Percentiles rank a stretch among this genome's conserved stretches.
phyloP scores from a whole-genome alignment of 2,329 filamentous ascomycete species.

The Hypoxylon sp. region DNA sequence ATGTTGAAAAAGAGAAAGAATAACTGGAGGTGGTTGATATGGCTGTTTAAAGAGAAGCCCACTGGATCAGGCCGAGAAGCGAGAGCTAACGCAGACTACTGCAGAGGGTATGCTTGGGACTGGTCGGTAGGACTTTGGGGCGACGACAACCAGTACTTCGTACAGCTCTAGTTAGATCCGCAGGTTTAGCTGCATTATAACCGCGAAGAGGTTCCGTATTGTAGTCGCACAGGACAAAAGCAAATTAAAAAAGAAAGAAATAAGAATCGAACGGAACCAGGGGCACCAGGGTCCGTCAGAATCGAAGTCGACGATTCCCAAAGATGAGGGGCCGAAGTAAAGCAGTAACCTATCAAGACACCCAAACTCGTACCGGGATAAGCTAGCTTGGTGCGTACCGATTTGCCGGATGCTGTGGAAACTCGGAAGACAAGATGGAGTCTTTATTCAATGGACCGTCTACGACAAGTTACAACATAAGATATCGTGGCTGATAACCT shows the following conservation, averaged over 20 bases:
- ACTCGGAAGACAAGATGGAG: constrained; percentile 8
- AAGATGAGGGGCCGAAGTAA: constrained; percentile 11
- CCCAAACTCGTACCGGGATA: constrained; percentile 8
- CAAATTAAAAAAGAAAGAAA: constrained; percentile 10
- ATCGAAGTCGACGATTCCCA: constrained; percentile 12
- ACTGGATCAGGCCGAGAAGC: constrained; percentile 22
- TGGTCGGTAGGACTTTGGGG: constrained; percentile 27
- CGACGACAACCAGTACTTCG: constrained; percentile 19
- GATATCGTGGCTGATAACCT: constrained; percentile 34
- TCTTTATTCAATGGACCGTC: constrained; percentile 13
- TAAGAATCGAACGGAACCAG: constrained; percentile 2
- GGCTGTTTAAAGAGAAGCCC: constrained; percentile 21
- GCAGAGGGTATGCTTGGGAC: constrained; percentile 28
- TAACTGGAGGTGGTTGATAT: constrained; percentile 9
- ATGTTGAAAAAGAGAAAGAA: constrained; percentile 25
- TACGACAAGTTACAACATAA: no score
- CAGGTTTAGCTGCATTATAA: constrained; percentile 20
- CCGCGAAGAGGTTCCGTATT: constrained; percentile 9
- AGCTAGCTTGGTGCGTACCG: no score
- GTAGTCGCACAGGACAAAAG: constrained; percentile 14
- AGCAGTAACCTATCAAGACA: constrained; percentile 16
- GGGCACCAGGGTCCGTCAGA: neutral
- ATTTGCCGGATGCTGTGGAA: constrained; percentile 20
- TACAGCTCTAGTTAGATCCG: constrained; percentile 16
- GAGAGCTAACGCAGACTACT: constrained; percentile 39